Evolutionary conservation across 139 green algal species (phyloP).

Genomic region (Eudorina sp.): DNA sequence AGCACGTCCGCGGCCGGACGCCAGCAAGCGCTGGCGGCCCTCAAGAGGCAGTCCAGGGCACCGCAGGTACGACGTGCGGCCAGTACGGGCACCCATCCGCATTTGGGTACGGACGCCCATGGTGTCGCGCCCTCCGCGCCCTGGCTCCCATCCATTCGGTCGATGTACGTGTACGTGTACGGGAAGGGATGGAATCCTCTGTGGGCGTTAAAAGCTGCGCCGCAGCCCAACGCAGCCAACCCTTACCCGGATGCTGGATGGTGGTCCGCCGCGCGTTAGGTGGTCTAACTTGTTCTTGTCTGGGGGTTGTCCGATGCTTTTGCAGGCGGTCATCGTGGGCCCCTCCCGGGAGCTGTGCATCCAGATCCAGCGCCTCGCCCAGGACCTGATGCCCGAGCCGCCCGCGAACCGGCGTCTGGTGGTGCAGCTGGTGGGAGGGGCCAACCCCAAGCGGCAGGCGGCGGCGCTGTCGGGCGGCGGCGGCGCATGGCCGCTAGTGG

Average conservation of each 20-base stretch:
- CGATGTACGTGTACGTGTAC: too few relatives aligned
- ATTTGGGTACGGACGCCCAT: too few relatives aligned
- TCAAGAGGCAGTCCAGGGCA: slow-evolving; percentile 7
- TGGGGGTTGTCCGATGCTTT: too few relatives aligned
- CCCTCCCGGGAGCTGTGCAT: slow-evolving; percentile 96
- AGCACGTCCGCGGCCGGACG: neutral
- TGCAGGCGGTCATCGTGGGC: slow-evolving; percentile 83
- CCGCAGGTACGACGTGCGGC: neutral
- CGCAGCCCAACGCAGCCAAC: too few relatives aligned
- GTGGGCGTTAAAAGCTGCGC: too few relatives aligned
- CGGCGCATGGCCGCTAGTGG: slow-evolving; percentile 79
- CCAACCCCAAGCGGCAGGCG: slow-evolving; percentile 85
- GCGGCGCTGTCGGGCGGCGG: slow-evolving; percentile 83
- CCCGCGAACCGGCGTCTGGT: slow-evolving; percentile 70
- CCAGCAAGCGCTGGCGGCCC: neutral
- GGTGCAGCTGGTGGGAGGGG: slow-evolving; percentile 96
- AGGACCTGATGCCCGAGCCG: slow-evolving; percentile 74
- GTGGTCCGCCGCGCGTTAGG: too few relatives aligned
- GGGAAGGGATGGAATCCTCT: too few relatives aligned
- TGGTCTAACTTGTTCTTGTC: too few relatives aligned
- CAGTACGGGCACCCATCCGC: too few relatives aligned
- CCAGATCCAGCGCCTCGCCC: slow-evolving; percentile 88
- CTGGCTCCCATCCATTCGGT: too few relatives aligned
- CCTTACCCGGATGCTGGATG: too few relatives aligned
- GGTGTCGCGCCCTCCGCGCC: too few relatives aligned